phyloP scores from a whole-genome alignment of 106 monocot species.

The Dactylorhiza incarnata region DNA sequence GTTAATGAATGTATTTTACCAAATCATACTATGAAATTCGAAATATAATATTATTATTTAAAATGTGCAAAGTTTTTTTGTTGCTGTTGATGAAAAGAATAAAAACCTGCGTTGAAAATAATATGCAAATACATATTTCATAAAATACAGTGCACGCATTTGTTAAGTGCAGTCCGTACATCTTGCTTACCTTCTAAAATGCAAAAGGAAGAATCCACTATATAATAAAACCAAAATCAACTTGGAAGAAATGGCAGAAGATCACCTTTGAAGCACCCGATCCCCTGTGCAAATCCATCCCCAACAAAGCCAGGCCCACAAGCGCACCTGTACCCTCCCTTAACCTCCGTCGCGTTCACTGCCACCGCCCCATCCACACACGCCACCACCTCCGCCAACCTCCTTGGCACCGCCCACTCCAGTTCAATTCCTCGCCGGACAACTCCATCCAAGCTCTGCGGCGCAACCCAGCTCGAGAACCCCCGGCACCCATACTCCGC shows the following conservation, averaged over 20 bases:
- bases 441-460: background rate
- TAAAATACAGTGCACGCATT: too few species aligned
- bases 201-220: background rate
- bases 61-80: too few species aligned
- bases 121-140: too few species aligned
- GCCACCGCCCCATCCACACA: constrained; percentile 47
- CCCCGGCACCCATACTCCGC: constrained; percentile 69
- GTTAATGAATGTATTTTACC: too few species aligned
- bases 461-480: constrained; percentile 75
- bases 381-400: constrained; percentile 16
- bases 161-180: too few species aligned
- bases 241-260: background rate
- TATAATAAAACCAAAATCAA: background rate
- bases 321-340: constrained; percentile 51
- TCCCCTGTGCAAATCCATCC: constrained; percentile 64
- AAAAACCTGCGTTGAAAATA: too few species aligned
- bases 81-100: too few species aligned
- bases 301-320: constrained; percentile 49
- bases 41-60: too few species aligned
- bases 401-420: constrained; percentile 78
- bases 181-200: too few species aligned
- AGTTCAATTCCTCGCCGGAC: constrained; percentile 58
- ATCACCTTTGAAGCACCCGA: constrained; percentile 63
- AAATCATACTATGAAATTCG: too few species aligned
- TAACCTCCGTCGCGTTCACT: constrained; percentile 59